Evolutionary conservation across 805 yeast species (phyloP).

Genomic region (Starmerella stellata): DNA sequence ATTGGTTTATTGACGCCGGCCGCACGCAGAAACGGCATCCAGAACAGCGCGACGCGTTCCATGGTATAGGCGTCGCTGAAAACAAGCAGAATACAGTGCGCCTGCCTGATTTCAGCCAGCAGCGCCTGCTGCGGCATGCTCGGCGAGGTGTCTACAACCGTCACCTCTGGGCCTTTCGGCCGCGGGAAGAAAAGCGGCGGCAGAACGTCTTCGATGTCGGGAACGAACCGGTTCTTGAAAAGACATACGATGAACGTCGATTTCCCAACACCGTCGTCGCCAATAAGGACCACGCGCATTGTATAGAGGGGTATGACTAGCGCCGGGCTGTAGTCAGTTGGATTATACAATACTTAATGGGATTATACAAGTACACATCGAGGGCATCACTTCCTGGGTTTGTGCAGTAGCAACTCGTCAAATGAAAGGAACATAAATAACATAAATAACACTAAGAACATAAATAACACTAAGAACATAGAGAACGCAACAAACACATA

Average conservation of each 20-base stretch:
- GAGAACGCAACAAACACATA: too few relatives aligned
- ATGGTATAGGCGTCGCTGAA: constrained; percentile 89
- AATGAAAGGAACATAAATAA: too few relatives aligned
- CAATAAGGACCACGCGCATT: constrained; percentile 75
- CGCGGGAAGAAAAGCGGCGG: constrained; percentile 75
- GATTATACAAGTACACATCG: too few relatives aligned
- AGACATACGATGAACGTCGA: constrained; percentile 53
- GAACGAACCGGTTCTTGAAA: constrained; percentile 63
- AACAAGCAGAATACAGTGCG: constrained; percentile 88
- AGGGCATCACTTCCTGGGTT: too few relatives aligned
- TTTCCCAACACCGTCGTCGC: constrained; percentile 54
- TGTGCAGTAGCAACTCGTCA: too few relatives aligned
- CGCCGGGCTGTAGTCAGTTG: neutral
- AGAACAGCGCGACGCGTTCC: constrained; percentile 74
- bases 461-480: too few relatives aligned
- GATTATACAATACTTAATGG: neutral
- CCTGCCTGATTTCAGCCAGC: constrained; percentile 57
- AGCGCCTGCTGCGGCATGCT: constrained; percentile 41
- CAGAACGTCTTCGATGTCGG: constrained; percentile 56
- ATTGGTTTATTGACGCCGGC: constrained; percentile 87
- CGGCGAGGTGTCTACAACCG: constrained; percentile 60
- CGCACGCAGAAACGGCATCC: constrained; percentile 88
- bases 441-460: too few relatives aligned
- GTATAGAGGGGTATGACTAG: neutral
- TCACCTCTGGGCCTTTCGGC: constrained; percentile 40